Base-by-base conservation (phyloP, 371 early-diverging fungal species). In the Catenaria anguillulae region DNA sequence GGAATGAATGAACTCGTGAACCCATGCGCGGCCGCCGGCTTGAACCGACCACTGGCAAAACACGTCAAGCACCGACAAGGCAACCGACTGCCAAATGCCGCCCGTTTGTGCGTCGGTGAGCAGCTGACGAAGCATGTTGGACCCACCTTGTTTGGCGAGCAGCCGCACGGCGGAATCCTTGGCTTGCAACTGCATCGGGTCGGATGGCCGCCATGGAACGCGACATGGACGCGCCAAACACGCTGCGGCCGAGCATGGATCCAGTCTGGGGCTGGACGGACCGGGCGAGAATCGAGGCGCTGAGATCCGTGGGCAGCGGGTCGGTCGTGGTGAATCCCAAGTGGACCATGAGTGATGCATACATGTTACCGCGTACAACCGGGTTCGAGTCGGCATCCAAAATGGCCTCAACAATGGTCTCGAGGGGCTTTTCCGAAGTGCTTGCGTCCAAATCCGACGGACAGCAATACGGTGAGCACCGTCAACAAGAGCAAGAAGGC, bases 1-100 rank as follows among this genome's bases (percentile, higher is more conserved):
- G 63, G 75, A 75, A 6, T 81, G 74, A 60, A 94, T 54, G 60
- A 81, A 84, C 21, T 70, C 63, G 29, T 91, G 69, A 0, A 92
- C 76, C 23, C 71, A 68, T 64, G 79, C 77, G 24, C 68, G 65
- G 23, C 71, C 67, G 56, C 77, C 81, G 29, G 62, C 71, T 55
- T 68, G 69, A 19, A 78, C 13, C 2, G 29, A 75, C 61, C 82
- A 69, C 29, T 71, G 68, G n/a, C 81, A 77, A 12, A 93, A 73
- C 0, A 81, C 79, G 62, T 88, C 84, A 46, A 96, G 68, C 0
- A 85, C 73, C 6, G 85, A 77, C 55, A 86, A 89, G 0, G 97
- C 89, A 0, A 89, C 84, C 4, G 89, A 85, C 64, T 88, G 85
- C 86, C 91, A 89, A 12, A 88, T 82, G 50, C 78, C 83, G 34